Evolutionary conservation across 805 yeast species (phyloP).

Genomic region (Candida verbasci): DNA sequence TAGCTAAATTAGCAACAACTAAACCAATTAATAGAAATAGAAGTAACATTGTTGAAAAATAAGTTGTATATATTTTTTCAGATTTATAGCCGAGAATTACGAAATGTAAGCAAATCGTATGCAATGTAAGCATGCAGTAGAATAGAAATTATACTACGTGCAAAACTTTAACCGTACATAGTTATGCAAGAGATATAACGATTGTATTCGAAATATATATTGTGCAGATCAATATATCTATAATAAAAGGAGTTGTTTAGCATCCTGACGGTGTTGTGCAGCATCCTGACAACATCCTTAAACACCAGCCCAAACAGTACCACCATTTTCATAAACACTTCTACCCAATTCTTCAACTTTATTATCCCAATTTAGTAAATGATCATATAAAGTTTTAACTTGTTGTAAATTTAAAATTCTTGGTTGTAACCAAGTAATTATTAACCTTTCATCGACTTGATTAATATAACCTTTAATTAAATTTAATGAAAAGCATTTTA

Average conservation of each 20-base stretch:
- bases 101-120: too few species aligned
- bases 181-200: too few species aligned
- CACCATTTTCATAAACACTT: slow-evolving; percentile 35
- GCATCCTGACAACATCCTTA: too few species aligned
- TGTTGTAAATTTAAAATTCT: slow-evolving; percentile 82
- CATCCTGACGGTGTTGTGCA: too few species aligned
- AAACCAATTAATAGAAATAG: slow-evolving; percentile 2
- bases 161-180: too few species aligned
- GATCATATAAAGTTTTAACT: slow-evolving; percentile 68
- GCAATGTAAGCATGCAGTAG: too few species aligned
- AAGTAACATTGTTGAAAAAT: slow-evolving; percentile 1
- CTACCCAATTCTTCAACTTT: slow-evolving; percentile 61
- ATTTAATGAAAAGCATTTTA: slow-evolving; percentile 84
- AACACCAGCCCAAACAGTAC: slow-evolving; percentile 38
- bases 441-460: slow-evolving; percentile 73
- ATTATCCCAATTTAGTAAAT: slow-evolving; percentile 72
- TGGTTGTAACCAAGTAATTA: slow-evolving; percentile 94
- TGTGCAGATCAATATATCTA: too few species aligned
- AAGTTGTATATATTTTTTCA: too few species aligned
- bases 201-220: too few species aligned
- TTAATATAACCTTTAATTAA: slow-evolving; percentile 87
- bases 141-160: too few species aligned
- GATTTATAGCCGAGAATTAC: slow-evolving; percentile 2
- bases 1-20: slow-evolving; percentile 39
- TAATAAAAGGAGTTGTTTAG: too few species aligned